Evolutionary conservation across 176 grass and related monocot species (phyloP).

Genomic region (Rhynchospora breviuscula): DNA sequence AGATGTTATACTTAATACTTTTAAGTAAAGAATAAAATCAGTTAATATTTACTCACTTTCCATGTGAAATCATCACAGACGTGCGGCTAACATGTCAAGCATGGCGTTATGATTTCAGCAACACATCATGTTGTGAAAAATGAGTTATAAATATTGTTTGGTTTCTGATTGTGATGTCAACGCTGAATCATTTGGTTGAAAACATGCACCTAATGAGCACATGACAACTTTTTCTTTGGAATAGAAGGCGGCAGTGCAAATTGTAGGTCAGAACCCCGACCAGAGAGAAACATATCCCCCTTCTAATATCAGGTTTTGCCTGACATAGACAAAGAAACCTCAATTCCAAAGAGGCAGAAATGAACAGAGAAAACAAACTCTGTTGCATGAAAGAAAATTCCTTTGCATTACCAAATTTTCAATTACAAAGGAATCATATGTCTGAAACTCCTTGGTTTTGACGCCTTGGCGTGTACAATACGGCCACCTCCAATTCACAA

Average conservation of each 20-base stretch:
- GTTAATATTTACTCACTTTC: neutral
- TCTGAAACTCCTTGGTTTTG: neutral
- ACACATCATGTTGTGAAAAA: neutral
- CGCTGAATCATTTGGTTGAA: neutral
- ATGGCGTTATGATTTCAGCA: neutral
- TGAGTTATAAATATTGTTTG: neutral
- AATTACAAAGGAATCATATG: neutral
- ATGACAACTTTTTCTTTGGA: neutral
- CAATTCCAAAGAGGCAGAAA: neutral
- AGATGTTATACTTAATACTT: neutral
- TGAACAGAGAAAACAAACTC: constrained; percentile 1
- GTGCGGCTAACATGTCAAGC: neutral
- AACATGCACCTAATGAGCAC: constrained; percentile 4
- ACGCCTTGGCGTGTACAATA: neutral
- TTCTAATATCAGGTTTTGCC: constrained; percentile 7
- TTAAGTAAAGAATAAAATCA: neutral
- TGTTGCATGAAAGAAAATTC: constrained; percentile 1
- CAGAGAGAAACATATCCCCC: constrained; percentile 8
- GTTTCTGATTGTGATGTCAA: constrained; percentile 13
- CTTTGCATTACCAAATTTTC: neutral
- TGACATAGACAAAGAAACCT: neutral
- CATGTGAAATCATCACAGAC: neutral
- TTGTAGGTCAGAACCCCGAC: constrained; percentile 9
- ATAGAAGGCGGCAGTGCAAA: neutral
- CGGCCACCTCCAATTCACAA: neutral